A percentile compares a stretch with the other conserved stretches of the same genome.
Evolutionary conservation across 176 grass and related monocot genomes (phyloP).

Genomic region (Avena insularis): DNA sequence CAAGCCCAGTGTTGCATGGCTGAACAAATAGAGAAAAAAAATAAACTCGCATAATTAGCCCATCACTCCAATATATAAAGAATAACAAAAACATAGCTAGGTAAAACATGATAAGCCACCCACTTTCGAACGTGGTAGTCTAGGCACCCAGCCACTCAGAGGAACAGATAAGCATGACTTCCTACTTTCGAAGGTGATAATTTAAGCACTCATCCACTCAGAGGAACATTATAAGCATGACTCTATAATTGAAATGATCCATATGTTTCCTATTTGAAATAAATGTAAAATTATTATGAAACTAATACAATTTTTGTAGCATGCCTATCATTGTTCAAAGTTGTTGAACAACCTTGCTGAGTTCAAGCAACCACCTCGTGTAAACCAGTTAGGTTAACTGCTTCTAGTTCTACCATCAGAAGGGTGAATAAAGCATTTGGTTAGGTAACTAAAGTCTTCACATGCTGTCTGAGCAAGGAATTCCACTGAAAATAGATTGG

Average conservation of each 20-base stretch:
- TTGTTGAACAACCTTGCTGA: background rate
- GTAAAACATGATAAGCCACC: background rate
- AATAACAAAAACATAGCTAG: background rate
- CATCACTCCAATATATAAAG: background rate
- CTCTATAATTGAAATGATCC: background rate
- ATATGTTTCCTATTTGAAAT: conserved; percentile 21
- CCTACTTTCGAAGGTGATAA: background rate
- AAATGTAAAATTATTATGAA: background rate
- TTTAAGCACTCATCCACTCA: background rate
- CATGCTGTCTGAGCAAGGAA: background rate
- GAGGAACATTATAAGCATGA: background rate
- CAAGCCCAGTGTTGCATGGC: conserved; percentile 96
- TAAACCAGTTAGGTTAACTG: background rate
- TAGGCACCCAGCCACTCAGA: background rate
- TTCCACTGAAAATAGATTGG: background rate
- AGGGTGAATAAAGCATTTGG: background rate
- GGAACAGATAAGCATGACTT: background rate
- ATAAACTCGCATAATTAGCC: conserved; percentile 24
- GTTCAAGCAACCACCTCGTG: background rate
- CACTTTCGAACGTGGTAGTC: background rate
- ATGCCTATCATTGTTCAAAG: background rate
- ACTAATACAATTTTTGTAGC: background rate
- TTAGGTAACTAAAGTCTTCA: background rate
- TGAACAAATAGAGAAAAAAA: conserved; percentile 40
- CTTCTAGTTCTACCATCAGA: background rate